Evolutionary conservation across 305 asterid genomes (phyloP).

Genomic region (Fraxinus floribunda): DNA sequence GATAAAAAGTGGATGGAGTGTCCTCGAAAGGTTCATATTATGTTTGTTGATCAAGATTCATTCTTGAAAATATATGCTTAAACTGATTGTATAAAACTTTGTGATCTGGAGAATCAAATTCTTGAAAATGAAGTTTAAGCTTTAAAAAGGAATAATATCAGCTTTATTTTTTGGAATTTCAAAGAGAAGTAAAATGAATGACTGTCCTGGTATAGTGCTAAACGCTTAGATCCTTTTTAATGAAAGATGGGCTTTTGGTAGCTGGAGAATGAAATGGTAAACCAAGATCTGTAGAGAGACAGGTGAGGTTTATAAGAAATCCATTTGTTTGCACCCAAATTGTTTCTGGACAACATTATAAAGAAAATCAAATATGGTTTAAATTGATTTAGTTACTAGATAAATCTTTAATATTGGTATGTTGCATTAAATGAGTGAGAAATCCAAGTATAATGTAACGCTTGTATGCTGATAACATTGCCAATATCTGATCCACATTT

Average conservation of each 20-base stretch:
- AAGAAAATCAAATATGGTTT: not conserved
- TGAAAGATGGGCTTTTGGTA: slow-evolving; percentile 5
- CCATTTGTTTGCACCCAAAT: not conserved
- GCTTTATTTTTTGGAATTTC: not conserved
- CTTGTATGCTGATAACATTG: not conserved
- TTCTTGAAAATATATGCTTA: slow-evolving; percentile 2
- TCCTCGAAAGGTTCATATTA: not conserved
- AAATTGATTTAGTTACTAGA: not conserved
- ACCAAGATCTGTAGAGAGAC: not conserved
- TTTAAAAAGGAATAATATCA: slow-evolving; percentile 13
- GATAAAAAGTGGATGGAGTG: too few species aligned
- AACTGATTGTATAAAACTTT: not conserved
- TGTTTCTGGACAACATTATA: not conserved
- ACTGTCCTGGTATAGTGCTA: slow-evolving; percentile 21
- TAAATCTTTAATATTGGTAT: not conserved
- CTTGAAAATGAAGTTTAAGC: slow-evolving; percentile 3
- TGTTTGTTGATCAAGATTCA: slow-evolving; percentile 2
- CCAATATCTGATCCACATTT: not conserved
- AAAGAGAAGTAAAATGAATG: not conserved
- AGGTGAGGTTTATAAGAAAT: not conserved
- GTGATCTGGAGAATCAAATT: not conserved
- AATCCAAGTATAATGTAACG: not conserved
- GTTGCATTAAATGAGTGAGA: not conserved
- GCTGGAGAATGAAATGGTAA: slow-evolving; percentile 4
- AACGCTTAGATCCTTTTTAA: slow-evolving; percentile 12